Base-by-base conservation (phyloP, 805 yeast species). In the Tetrapisispora namnaoensis region DNA sequence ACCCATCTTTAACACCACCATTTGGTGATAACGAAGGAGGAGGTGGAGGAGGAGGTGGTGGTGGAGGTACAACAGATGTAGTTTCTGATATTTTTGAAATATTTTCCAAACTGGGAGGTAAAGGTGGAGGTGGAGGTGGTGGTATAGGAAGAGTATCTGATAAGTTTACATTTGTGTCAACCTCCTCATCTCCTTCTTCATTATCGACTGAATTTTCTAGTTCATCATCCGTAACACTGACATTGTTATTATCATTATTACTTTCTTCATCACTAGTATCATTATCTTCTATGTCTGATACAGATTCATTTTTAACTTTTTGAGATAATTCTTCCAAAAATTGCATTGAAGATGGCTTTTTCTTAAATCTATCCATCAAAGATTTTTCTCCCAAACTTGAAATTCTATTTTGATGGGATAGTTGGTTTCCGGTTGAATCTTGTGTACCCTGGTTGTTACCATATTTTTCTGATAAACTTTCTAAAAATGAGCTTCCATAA, bases 21-120 rank as follows among this genome's bases (percentile, higher is more conserved):
- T 74, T 70, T 3, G 72, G 70, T 2, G 69, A 65, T 2, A 67
- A 61, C 28, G 67, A 45, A 3, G 56, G 45, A n/a, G 70, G 64
- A 4, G 66, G 65, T 8, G 70, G 69, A 16, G 69, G 67, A 1
- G 68, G 59, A 3, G 64, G 59, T 8, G 55, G 48, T n/a, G 61
- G 59, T 7, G 58, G 58, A 11, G 58, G 57, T 3, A 55, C 53
- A 11, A 53, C 59, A 2, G 62, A 55, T 16, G 56, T 51, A 16
- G 57, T 46, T 56, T 56, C 10, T 63, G 61, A 22, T n/a, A 5
- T 24, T 55, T 52, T 48, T 16, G 22, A 11, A 10, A 35, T 36
- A 13, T 37, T 37, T 35, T 20, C 35, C 22, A 17, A 28, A 32
- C 11, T 43, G 44, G 64, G 61, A 24, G 64, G 61, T 3, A 24